These are phyloP conservation scores for Calocera viscosa DNA, from an alignment of 768 basidiomycete species.

Conservation along the genomic window DNA sequence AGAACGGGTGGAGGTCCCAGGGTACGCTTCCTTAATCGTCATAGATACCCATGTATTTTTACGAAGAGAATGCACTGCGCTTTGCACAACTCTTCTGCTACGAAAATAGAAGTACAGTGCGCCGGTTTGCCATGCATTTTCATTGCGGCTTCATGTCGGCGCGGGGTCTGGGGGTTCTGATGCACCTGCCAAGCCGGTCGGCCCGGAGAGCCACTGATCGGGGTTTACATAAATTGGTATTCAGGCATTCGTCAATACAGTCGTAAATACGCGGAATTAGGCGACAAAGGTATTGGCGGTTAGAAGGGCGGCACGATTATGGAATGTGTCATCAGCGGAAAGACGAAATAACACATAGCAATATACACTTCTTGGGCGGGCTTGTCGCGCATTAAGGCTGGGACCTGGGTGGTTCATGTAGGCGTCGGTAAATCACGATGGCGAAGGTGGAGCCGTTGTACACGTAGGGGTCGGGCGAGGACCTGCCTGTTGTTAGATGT, in stretches of 20 bases:
- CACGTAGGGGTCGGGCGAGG: not conserved
- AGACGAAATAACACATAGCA: too few relatives aligned
- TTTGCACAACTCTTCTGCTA: not conserved
- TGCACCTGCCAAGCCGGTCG: not conserved
- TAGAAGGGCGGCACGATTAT: too few relatives aligned
- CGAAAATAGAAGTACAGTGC: too few relatives aligned
- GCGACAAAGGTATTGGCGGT: too few relatives aligned
- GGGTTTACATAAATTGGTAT: not conserved
- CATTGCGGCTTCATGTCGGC: too few relatives aligned
- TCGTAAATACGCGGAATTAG: too few relatives aligned
- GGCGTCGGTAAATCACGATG: not conserved
- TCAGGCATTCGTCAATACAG: not conserved
- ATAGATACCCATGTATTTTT: constrained; percentile 3
- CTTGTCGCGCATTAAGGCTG: too few relatives aligned
- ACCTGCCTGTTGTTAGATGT: not conserved
- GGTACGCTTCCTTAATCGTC: too few relatives aligned
- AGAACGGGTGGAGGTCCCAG: not conserved
- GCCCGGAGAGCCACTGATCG: not conserved
- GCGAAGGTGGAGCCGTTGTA: not conserved
- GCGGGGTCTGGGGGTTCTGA: not conserved
- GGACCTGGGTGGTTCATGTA: too few relatives aligned
- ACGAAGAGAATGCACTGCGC: not conserved
- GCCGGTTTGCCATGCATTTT: too few relatives aligned
- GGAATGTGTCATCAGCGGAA: too few relatives aligned
- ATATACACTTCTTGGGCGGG: too few relatives aligned